Base-by-base conservation (phyloP, 2,329 filamentous ascomycete genomes). In the Salinomyces thailandicus region DNA sequence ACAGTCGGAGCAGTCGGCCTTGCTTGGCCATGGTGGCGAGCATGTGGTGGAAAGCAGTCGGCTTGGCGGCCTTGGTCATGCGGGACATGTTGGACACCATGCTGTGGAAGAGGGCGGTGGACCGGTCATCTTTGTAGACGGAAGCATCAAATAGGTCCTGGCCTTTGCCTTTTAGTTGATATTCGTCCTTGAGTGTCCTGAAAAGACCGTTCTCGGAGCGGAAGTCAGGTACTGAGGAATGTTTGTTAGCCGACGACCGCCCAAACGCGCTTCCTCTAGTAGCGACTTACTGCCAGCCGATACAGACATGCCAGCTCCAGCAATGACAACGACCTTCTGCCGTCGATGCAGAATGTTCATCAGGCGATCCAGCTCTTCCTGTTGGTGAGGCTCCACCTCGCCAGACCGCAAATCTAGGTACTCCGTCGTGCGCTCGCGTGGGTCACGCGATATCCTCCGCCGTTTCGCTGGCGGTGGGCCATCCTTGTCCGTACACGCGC, bases 111-210 rank as follows among this genome's bases (percentile, higher is more conserved):
- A 82, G 85, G 16, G 82, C 79, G 1, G 89, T 96, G 9, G 87
- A 84, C 15, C 75, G 72, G 58, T 93, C 81, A 66, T 94, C 84
- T 60, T 85, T 87, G 67, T 98, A 98, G 36, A 98, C 91, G 5
- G 89, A 93, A 35, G 91, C 91, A 63, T 98, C 91, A 56, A 98
- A 98, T 1, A 98, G 73, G 48, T 94, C 80, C 62, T 96, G 95
- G 35, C 91, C 91, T 18, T 12, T 33, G 15, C 82, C 77, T 58
- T 93, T 94, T 44, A 95, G 70, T 49, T 91, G 93, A 62, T 95
- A 85, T 55, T 94, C 81, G 43, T 76, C 81, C 47, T 84, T 81
- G 17, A 94, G 70, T 13, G 81, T 83, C 41, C 79, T 82, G 63
- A 98, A 98, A 3, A 98, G 73, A 34, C 91, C 91, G 41, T 79